Conservation (phyloP, 257 asterid species). For the Oldenlandia corymbosa region DNA sequence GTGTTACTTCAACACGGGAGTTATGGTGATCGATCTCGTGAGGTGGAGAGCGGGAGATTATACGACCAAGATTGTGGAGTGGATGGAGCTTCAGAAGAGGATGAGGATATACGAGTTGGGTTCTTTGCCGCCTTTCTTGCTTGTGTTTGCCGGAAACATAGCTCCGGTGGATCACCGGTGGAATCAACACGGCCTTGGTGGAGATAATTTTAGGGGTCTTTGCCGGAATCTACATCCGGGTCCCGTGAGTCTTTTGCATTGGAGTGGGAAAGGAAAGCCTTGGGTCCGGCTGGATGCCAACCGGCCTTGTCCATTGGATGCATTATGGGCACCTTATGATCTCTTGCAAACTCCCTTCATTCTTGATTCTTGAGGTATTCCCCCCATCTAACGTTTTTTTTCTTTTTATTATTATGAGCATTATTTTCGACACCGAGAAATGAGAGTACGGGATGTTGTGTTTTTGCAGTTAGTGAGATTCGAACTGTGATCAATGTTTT, state of each 20-base stretch:
- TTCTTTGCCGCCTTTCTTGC: constrained; percentile 81
- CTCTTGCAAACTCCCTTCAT: constrained; percentile 42
- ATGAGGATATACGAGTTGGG: constrained; percentile 91
- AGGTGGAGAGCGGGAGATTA: constrained; percentile 69
- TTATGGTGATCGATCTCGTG: constrained; percentile 74
- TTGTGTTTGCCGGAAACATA: constrained; percentile 80
- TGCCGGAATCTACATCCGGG: constrained; percentile 89
- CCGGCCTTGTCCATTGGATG: constrained; percentile 81
- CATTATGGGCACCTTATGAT: constrained; percentile 95
- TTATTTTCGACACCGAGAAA: too few species aligned
- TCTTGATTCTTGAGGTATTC: constrained; percentile 60
- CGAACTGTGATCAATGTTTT: too few species aligned
- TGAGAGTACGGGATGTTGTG: too few species aligned
- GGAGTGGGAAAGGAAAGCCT: constrained; percentile 98
- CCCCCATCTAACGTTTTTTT: not conserved
- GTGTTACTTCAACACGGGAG: constrained; percentile 94
- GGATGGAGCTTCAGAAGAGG: constrained; percentile 98
- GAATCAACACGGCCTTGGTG: constrained; percentile 98
- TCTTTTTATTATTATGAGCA: too few species aligned
- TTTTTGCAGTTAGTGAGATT: too few species aligned
- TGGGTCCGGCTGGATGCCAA: constrained; percentile 73
- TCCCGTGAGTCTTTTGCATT: constrained; percentile 84
- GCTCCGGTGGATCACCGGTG: constrained; percentile 92
- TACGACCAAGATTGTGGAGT: constrained; percentile 66
- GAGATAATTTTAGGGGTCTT: constrained; percentile 76